Conservation (phyloP, 495 filamentous ascomycete genomes). For the Talaromyces ruber region DNA sequence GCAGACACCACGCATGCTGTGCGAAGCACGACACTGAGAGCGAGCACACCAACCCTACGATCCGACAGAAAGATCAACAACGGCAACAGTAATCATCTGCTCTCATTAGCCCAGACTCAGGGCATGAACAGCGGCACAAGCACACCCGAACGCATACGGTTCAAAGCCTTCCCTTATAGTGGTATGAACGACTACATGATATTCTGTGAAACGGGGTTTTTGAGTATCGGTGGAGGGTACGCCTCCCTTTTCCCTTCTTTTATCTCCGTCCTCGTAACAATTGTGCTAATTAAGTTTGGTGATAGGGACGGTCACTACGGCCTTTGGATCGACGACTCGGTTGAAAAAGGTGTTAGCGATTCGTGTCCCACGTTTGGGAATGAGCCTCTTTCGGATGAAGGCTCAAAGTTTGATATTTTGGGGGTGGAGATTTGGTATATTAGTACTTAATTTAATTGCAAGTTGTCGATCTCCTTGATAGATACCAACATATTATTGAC, state of each 20-base stretch:
- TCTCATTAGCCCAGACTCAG: not conserved
- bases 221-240: constrained; percentile 78
- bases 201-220: constrained; percentile 76
- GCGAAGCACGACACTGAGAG: constrained; percentile 55
- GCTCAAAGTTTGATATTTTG: constrained; percentile 83
- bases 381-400: constrained; percentile 89
- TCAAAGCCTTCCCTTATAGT: constrained; percentile 95
- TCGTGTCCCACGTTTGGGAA: constrained; percentile 88
- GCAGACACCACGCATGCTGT: constrained; percentile 62
- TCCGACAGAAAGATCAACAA: not conserved
- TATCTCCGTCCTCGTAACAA: not conserved
- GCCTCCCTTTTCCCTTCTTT: constrained; percentile 13
- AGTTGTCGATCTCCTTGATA: not conserved
- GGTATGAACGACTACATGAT: constrained; percentile 96
- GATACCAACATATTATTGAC: not conserved
- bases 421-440: constrained; percentile 92
- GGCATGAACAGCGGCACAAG: constrained; percentile 25
- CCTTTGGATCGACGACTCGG: constrained; percentile 82
- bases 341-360: constrained; percentile 78
- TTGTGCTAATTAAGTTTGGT: not conserved
- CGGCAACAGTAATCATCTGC: not conserved
- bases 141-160: constrained; percentile 63
- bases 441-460: constrained; percentile 22
- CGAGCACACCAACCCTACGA: not conserved
- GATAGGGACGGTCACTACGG: constrained; percentile 79